Evolutionary conservation across 352 stramenopile genomes (phyloP).

Genomic region (Phytophthora tubulina): DNA sequence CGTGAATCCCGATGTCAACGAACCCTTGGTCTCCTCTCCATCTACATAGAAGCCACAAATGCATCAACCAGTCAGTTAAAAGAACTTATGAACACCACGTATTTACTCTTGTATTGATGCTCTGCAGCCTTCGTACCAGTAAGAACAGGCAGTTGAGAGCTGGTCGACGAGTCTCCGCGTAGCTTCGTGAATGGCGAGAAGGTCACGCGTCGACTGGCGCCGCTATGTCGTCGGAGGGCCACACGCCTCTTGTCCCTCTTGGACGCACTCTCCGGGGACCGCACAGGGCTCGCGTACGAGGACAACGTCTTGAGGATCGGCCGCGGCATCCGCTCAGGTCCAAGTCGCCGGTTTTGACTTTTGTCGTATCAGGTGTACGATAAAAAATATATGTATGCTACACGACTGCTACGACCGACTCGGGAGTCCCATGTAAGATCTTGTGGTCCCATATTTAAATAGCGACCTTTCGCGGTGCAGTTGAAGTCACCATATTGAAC

Average conservation of each 20-base stretch:
- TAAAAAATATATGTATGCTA: too few species aligned
- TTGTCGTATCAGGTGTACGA: too few species aligned
- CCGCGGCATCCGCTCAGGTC: slow-evolving; percentile 36
- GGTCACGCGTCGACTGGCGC: slow-evolving; percentile 57
- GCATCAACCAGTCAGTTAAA: background rate
- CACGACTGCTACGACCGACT: too few species aligned
- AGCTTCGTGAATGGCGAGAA: slow-evolving; percentile 83
- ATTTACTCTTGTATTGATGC: background rate
- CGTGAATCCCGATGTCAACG: slow-evolving; percentile 48
- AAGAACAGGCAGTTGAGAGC: slow-evolving; percentile 9
- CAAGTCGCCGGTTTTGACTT: too few species aligned
- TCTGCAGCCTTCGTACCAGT: slow-evolving; percentile 30
- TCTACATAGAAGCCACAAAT: slow-evolving; percentile 19
- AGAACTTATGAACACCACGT: background rate
- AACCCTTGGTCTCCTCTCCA: slow-evolving; percentile 25
- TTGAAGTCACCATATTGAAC: background rate
- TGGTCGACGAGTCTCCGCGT: slow-evolving; percentile 30
- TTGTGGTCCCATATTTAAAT: background rate
- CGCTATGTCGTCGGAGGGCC: slow-evolving; percentile 41
- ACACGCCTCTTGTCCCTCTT: slow-evolving; percentile 31
- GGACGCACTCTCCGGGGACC: slow-evolving; percentile 16
- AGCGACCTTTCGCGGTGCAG: background rate
- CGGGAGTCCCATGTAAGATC: too few species aligned
- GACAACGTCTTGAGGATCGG: slow-evolving; percentile 75
- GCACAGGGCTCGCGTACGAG: slow-evolving; percentile 39